Conservation (phyloP, 805 yeast genomes). For the Wickerhamomyces bovis region DNA sequence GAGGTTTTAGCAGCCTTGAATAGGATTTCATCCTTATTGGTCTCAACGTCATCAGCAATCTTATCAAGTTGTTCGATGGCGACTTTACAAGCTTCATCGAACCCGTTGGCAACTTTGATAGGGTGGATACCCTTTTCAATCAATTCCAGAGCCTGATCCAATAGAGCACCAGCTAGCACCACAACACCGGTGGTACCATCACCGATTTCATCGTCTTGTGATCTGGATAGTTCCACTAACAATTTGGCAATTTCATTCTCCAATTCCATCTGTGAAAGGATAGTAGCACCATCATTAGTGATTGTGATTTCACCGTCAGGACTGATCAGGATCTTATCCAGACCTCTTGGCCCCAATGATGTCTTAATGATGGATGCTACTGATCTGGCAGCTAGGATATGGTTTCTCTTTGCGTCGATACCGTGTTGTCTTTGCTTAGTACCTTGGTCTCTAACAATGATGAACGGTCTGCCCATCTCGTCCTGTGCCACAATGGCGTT, state of each 20-base stretch:
- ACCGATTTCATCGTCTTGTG: conserved; percentile 59
- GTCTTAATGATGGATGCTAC: conserved; percentile 90
- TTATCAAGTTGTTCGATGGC: conserved; percentile 74
- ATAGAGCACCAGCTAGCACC: conserved; percentile 87
- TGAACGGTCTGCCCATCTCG: conserved; percentile 98
- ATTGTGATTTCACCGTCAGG: conserved; percentile 98
- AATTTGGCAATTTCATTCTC: conserved; percentile 95
- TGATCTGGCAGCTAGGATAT: conserved; percentile 90
- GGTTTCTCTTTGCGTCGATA: conserved; percentile 74
- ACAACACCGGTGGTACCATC: conserved; percentile 98
- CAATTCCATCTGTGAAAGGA: conserved; percentile 89
- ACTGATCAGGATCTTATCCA: conserved; percentile 89
- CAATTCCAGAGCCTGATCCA: conserved; percentile 90
- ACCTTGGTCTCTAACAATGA: conserved; percentile 87
- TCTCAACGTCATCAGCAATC: conserved; percentile 60
- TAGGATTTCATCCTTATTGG: conserved; percentile 39
- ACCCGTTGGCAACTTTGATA: conserved; percentile 93
- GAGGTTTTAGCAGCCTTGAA: conserved; percentile 93
- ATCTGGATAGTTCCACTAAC: conserved; percentile 85
- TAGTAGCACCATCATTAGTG: conserved; percentile 98
- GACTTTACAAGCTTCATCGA: conserved; percentile 91
- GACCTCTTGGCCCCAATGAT: conserved; percentile 96
- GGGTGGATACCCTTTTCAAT: conserved; percentile 98
- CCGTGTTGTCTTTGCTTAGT: conserved; percentile 64
- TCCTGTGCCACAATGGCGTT: conserved; percentile 99